Conservation (phyloP, 2,329 filamentous ascomycete species). For the Diaporthe humulicola region DNA sequence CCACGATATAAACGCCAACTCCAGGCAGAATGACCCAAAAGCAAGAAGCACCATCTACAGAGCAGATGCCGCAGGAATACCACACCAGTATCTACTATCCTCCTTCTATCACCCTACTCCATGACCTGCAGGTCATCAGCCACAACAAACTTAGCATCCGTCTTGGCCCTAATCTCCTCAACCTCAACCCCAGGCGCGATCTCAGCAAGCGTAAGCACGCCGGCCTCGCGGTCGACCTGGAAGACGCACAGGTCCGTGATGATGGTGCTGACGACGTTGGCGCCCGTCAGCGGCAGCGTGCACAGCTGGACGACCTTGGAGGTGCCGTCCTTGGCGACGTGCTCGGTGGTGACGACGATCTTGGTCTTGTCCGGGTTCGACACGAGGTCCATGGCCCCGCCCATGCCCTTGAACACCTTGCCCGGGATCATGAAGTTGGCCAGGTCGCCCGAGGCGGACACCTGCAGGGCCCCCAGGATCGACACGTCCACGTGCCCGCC, state of each 20-base stretch:
- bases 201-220: slow-evolving; percentile 76
- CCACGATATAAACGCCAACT: not conserved
- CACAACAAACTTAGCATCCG: slow-evolving; percentile 76
- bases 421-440: slow-evolving; percentile 94
- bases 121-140: slow-evolving; percentile 67
- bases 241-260: slow-evolving; percentile 83
- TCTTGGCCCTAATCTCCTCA: slow-evolving; percentile 78
- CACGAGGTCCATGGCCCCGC: slow-evolving; percentile 81
- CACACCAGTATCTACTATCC: not conserved
- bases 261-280: slow-evolving; percentile 77
- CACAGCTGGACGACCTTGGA: slow-evolving; percentile 77
- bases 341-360: slow-evolving; percentile 79
- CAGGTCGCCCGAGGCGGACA: slow-evolving; percentile 82
- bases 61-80: not conserved
- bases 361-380: slow-evolving; percentile 79
- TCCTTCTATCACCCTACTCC: slow-evolving; percentile 47
- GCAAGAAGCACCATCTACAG: not conserved
- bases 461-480: slow-evolving; percentile 86
- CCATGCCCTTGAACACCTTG: slow-evolving; percentile 91
- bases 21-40: not conserved
- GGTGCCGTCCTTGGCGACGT: slow-evolving; percentile 76
- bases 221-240: slow-evolving; percentile 73
- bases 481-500: slow-evolving; percentile 87
- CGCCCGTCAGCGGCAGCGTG: slow-evolving; percentile 75
- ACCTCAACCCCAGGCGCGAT: slow-evolving; percentile 76